Base-by-base conservation (phyloP, 495 filamentous ascomycete genomes). In the Baudoinia panamericana region DNA sequence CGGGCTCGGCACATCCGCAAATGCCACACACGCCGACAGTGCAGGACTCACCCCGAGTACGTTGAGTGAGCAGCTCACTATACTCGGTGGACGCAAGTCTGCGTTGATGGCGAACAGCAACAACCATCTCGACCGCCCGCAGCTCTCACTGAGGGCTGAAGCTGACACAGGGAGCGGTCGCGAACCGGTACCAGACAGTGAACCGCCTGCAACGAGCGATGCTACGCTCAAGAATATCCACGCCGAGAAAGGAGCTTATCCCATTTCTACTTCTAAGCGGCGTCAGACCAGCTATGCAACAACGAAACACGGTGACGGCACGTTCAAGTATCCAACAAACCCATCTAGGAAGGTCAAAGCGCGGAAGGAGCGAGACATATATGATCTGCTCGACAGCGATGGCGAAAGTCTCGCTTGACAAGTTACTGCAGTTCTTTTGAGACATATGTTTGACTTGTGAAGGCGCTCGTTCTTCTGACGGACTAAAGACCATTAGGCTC, bases 1-100 rank as follows among this genome's bases (percentile, higher is more conserved):
- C 15, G 46, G 46, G 11, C 41, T 50, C 15, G 46, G 46, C 21
- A 45, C 46, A 1, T 50, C 46, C 1, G 36, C 36, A 4, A 18
- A 36, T 4, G 30, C 46, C 4, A 50, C 40, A 1, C 12, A 20
- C 2, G 46, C 41, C 6, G 36, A 45, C 16, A 47, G 20, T 9
- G 1, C 11, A 4, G 17, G 24, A 16, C 29, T 16, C 6, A 11
- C 29, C 15, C 4, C 6, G 5, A 35, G 22, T 19, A 37, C 15
- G 23, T 12, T 26, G 18, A n/a, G n/a, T n/a, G n/a, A n/a, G n/a
- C n/a, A n/a, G n/a, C n/a, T n/a, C n/a, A n/a, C n/a, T n/a, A n/a
- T n/a, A n/a, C n/a, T n/a, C n/a, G n/a, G n/a, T n/a, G n/a, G n/a
- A n/a, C n/a, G n/a, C n/a, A n/a, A n/a, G n/a, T n/a, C n/a, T n/a